These are phyloP conservation scores for Cardiospermum halicacabum DNA, from an alignment of 345 rosid genomes.

Conservation along the genomic window DNA sequence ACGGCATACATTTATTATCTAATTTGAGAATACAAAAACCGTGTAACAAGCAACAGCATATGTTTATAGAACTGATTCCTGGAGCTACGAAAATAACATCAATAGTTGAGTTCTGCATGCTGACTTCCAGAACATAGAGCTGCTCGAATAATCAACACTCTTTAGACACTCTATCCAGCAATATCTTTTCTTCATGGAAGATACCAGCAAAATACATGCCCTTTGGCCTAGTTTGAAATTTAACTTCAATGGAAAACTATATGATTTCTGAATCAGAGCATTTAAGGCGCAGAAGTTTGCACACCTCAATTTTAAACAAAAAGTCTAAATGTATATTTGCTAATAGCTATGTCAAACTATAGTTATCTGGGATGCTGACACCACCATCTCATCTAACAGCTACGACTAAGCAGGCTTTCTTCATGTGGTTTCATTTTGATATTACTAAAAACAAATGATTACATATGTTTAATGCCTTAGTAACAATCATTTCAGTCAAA, in stretches of 20 bases:
- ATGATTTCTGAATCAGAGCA: background rate
- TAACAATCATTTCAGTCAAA: background rate
- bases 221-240: constrained; percentile 1
- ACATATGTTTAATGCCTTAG: background rate
- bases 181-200: background rate
- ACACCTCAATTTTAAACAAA: background rate
- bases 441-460: background rate
- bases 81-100: background rate
- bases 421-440: background rate
- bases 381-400: background rate
- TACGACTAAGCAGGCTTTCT: background rate
- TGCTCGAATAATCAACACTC: no score
- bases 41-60: constrained; percentile 5
- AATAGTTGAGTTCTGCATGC: background rate
- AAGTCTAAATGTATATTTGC: no score
- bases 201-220: background rate
- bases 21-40: constrained; percentile 11
- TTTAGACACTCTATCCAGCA: no score
- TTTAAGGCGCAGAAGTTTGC: background rate
- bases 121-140: background rate
- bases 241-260: background rate
- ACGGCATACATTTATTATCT: background rate
- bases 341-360: background rate
- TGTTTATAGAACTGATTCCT: constrained; percentile 3
- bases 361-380: background rate